Conservation (phyloP, 345 rosid genomes). For the Bruguiera sexangula region DNA sequence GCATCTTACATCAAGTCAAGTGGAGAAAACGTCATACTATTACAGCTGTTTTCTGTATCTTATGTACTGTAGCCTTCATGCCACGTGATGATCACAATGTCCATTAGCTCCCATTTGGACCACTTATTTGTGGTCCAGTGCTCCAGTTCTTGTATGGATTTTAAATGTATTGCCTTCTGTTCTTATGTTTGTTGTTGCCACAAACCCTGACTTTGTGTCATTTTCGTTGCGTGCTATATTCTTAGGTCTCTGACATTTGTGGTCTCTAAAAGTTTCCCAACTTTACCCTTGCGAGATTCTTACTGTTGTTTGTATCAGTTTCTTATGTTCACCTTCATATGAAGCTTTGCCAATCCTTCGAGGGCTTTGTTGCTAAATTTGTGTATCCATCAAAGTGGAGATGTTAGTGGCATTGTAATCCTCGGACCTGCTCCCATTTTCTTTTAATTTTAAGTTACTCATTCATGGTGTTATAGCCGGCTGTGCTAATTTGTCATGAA, state of each 20-base stretch:
- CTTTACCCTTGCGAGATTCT: background rate
- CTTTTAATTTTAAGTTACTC: background rate
- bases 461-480: background rate
- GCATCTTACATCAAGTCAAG: no score
- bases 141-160: background rate
- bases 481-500: background rate
- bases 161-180: background rate
- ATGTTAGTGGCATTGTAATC: background rate
- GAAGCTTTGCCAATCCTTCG: background rate
- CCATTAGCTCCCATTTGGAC: background rate
- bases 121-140: background rate
- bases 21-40: background rate
- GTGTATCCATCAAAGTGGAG: background rate
- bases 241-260: no score
- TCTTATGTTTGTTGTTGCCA: background rate
- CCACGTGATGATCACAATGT: background rate
- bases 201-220: background rate
- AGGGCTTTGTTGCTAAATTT: background rate
- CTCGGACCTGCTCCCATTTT: background rate
- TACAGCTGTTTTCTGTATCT: background rate
- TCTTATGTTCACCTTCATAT: background rate
- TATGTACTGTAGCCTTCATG: background rate
- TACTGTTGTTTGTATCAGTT: background rate
- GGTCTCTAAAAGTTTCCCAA: background rate
- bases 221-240: background rate